Evolutionary conservation across 768 basidiomycete genomes (phyloP), one percentile per base, ranked within the genome.

Genomic region (Dioszegia hungarica): DNA sequence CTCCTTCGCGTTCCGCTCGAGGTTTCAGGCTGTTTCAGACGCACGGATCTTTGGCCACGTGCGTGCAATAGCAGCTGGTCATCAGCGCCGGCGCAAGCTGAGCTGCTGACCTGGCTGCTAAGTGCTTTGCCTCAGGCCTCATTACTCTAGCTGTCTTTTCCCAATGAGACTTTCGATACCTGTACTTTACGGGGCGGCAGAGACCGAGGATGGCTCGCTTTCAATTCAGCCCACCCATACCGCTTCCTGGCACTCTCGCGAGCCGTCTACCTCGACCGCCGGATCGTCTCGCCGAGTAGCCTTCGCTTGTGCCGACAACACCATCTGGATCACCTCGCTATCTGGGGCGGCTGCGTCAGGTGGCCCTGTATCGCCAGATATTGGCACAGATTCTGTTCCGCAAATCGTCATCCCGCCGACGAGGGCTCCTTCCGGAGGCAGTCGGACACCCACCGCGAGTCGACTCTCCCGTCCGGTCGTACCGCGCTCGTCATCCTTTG

Each of bases 211-310:
- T 31, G 22, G 33, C 25, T 1, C 52, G 6, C 37, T 72, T 11
- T 63, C 68, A 2, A 40, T 63, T n/a, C 34, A 39, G 12, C 66
- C 70, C 1, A 58, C 63, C 2, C 70, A 67, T 28, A 33, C 69
- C 38, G 66, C 60, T 11, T 41, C 63, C 31, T 72, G 70, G 70
- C 33, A 31, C 0, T 20, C 37, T 12, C 24, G 39, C 9, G 27
- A 60, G 12, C 39, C 60, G 11, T 49, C 59, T 6, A 51, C 56
- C 15, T 45, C 56, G 4, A 28, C 43, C 11, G 48, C 66, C 46
- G 60, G 62, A 24, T 50, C 64, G 1, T 54, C 60, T 6, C 54
- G 58, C 2, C 51, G 60, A 3, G 53, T 59, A 45, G 70, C 68
- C 3, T 36, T 69, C n/a, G 65, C 63, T 1, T 52, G 37, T 28